A percentile compares a stretch with the other conserved stretches of the same genome.
Evolutionary conservation across 352 stramenopile genomes (phyloP).

Genomic region (Phytophthora boehmeriae): DNA sequence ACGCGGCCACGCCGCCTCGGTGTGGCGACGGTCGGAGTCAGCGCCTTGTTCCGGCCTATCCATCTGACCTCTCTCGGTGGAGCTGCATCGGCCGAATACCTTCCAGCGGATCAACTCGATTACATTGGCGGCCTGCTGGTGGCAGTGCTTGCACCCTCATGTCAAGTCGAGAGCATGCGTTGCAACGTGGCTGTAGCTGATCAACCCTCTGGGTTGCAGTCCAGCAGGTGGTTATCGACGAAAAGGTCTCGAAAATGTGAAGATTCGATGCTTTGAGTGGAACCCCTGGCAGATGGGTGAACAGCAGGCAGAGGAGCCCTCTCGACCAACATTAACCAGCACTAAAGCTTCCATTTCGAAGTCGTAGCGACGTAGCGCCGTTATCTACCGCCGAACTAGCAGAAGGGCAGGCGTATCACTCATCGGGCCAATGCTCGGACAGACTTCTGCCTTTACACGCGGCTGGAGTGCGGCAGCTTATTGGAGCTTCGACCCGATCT

Average conservation of each 20-base stretch:
- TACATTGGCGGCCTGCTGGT: neutral
- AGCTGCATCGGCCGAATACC: neutral
- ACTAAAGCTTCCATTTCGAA: conserved; percentile 20
- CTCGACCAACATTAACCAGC: conserved; percentile 1
- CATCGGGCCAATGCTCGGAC: neutral
- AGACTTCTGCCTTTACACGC: conserved; percentile 8
- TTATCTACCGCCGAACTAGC: neutral
- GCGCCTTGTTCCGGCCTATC: conserved; percentile 2
- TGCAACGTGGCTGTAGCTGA: too few species aligned
- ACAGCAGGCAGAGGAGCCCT: too few species aligned
- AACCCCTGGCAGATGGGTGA: neutral
- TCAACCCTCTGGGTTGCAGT: neutral
- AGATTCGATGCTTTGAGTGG: neutral
- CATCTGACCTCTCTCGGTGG: neutral
- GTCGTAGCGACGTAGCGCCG: conserved; percentile 25
- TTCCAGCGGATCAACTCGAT: neutral
- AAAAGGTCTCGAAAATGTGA: neutral
- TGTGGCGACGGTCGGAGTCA: neutral
- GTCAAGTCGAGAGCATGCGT: too few species aligned
- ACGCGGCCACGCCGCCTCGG: neutral
- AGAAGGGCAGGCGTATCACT: neutral
- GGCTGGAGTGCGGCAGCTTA: conserved; percentile 8
- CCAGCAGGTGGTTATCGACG: neutral
- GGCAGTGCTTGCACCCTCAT: too few species aligned
- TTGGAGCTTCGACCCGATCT: conserved; percentile 23